Evolutionary conservation across 1,139 yeast species (phyloP).

Genomic region (Taphrina pruni): DNA sequence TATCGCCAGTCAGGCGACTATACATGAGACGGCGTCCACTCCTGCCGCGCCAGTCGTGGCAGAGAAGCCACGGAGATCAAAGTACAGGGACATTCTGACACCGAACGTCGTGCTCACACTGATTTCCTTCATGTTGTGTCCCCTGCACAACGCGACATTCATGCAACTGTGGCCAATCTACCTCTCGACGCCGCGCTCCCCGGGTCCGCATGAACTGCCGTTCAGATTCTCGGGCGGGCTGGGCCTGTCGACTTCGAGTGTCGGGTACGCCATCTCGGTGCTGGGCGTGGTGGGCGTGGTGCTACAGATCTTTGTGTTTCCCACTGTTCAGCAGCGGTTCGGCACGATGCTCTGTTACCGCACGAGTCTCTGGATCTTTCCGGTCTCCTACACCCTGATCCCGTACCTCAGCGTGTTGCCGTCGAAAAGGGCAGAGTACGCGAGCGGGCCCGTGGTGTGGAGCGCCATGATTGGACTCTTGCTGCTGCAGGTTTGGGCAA

Average conservation of each 20-base stretch:
- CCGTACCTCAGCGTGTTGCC: constrained; percentile 28
- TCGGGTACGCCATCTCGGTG: constrained; percentile 32
- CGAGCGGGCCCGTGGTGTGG: constrained; percentile 12
- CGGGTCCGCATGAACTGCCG: constrained; percentile 7
- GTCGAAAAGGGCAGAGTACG: constrained; percentile 7
- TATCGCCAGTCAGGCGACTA: background rate
- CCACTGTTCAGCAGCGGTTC: constrained; percentile 2
- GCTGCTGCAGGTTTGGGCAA: constrained; percentile 14
- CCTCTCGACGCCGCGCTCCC: constrained; percentile 13
- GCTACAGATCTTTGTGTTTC: constrained; percentile 30
- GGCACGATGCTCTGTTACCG: constrained; percentile 33
- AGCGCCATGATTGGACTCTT: constrained; percentile 16
- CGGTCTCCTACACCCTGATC: constrained; percentile 4
- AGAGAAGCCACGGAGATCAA: background rate
- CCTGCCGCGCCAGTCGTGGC: background rate
- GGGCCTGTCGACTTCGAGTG: constrained; percentile 27
- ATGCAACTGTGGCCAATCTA: constrained; percentile 26
- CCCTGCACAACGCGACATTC: constrained; percentile 20
- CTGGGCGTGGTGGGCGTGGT: constrained; percentile 22
- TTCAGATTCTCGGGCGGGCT: constrained; percentile 35
- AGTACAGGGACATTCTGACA: constrained; percentile 15
- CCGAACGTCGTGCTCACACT: constrained; percentile 17
- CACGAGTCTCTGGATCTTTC: constrained; percentile 21
- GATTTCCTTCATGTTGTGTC: constrained; percentile 19
- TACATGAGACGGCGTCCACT: background rate